Percentiles rank a stretch among this genome's conserved stretches.
Evolutionary conservation across 805 yeast species (phyloP).

Genomic region (Saccharomyces mikatae): DNA sequence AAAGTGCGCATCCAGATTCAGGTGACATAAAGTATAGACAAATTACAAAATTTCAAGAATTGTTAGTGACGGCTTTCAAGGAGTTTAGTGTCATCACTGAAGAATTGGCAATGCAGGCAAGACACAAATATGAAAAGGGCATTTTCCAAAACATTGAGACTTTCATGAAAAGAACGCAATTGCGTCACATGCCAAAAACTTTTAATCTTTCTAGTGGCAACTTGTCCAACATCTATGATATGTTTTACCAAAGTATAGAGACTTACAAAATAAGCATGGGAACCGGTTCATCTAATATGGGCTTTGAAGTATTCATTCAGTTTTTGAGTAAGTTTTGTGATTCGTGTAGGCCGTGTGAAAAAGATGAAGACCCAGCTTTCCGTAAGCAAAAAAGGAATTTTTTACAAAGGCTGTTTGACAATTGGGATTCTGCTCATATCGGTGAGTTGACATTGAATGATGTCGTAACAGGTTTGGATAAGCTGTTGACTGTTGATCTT

Average conservation of each 20-base stretch:
- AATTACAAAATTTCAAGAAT: conserved; percentile 79
- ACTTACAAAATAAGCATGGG: conserved; percentile 51
- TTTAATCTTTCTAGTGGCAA: conserved; percentile 50
- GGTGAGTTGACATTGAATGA: conserved; percentile 60
- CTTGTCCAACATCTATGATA: conserved; percentile 69
- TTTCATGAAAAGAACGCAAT: conserved; percentile 85
- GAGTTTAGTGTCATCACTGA: conserved; percentile 81
- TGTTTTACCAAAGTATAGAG: conserved; percentile 70
- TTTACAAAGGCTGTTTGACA: conserved; percentile 52
- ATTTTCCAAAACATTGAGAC: conserved; percentile 81
- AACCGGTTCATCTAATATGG: conserved; percentile 59
- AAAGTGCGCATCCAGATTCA: conserved; percentile 69
- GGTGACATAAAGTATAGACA: conserved; percentile 53
- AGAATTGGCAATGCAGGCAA: conserved; percentile 56
- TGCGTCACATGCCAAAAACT: conserved; percentile 76
- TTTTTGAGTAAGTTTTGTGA: conserved; percentile 76
- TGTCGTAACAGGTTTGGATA: conserved; percentile 65
- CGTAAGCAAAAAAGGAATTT: conserved; percentile 37
- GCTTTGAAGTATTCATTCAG: conserved; percentile 56
- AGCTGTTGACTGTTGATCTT: conserved; percentile 60
- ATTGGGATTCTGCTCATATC: conserved; percentile 57
- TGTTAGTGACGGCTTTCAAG: conserved; percentile 84
- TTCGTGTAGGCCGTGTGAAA: conserved; percentile 48
- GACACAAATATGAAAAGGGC: conserved; percentile 62
- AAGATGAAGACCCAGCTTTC: conserved; percentile 29